A percentile compares a stretch with the other conserved stretches of the same genome.
Conservation (phyloP, 768 basidiomycete genomes). For the Dendrothele bispora region DNA sequence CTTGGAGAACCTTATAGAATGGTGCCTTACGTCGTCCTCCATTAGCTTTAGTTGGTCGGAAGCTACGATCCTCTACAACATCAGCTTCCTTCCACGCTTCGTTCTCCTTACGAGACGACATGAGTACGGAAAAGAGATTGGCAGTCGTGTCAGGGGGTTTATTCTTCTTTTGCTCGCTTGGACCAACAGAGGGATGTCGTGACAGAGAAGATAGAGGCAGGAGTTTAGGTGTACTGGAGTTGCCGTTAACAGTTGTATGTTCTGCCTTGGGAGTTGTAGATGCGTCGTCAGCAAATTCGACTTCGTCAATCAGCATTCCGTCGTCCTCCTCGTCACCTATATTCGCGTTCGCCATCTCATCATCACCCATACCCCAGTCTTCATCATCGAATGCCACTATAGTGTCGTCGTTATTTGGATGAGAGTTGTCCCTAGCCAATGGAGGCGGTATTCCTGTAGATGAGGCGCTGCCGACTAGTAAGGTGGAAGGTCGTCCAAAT, state of each 20-base stretch:
- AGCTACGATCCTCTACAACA: conserved; percentile 45
- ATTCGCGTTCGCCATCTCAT: conserved; percentile 48
- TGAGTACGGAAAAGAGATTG: conserved; percentile 77
- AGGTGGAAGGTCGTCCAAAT: not conserved
- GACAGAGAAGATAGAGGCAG: conserved; percentile 14
- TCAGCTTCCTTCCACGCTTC: conserved; percentile 85
- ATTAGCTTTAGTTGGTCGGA: conserved; percentile 45
- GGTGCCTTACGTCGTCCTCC: conserved; percentile 74
- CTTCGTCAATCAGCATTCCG: conserved; percentile 60
- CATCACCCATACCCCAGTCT: conserved; percentile 75
- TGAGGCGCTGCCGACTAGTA: conserved; percentile 21
- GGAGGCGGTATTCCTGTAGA: conserved; percentile 9
- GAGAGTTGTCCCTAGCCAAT: not conserved
- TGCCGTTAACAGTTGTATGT: too few species aligned
- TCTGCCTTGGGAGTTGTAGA: not conserved
- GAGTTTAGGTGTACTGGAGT: not conserved
- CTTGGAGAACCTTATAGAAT: conserved; percentile 93
- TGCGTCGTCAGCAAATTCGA: conserved; percentile 10
- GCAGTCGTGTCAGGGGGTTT: conserved; percentile 11
- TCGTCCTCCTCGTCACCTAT: conserved; percentile 22
- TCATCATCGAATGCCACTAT: conserved; percentile 29
- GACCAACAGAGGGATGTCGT: conserved; percentile 22
- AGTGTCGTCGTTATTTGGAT: conserved; percentile 15
- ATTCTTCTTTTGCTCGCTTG: not conserved
- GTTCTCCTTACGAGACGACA: conserved; percentile 83